Percentiles rank a stretch among this genome's conserved stretches.
Evolutionary conservation across 1,284 basidiomycete species (phyloP).

Genomic region (Rhizopogon hawkerae): DNA sequence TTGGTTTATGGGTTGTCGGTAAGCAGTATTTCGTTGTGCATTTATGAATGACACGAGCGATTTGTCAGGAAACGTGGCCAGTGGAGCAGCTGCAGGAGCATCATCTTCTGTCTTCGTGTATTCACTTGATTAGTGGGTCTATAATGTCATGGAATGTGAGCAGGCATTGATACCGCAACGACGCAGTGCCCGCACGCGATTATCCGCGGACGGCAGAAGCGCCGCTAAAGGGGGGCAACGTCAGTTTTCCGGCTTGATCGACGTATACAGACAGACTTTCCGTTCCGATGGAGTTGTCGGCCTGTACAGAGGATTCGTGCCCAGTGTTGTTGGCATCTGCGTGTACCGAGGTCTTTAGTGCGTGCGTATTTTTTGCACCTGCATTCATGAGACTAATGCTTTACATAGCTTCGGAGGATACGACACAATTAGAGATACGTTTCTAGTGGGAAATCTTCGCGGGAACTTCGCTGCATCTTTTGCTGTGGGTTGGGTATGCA

Average conservation of each 20-base stretch:
- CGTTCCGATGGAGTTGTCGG: constrained; percentile 42
- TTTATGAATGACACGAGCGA: neutral
- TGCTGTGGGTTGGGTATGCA: constrained; percentile 47
- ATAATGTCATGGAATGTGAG: neutral
- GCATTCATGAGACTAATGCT: neutral
- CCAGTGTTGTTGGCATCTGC: constrained; percentile 53
- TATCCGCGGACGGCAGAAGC: constrained; percentile 46
- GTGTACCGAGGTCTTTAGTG: constrained; percentile 55
- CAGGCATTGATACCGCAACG: neutral
- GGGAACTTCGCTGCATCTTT: constrained; percentile 61
- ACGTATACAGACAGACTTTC: constrained; percentile 47
- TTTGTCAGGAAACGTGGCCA: constrained; percentile 34
- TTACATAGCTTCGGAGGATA: constrained; percentile 35
- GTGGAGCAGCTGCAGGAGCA: constrained; percentile 40
- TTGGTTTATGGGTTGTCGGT: constrained; percentile 42
- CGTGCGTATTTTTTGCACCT: constrained; percentile 7
- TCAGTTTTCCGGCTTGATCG: constrained; percentile 39
- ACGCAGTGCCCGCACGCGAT: constrained; percentile 42
- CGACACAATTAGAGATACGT: constrained; percentile 46
- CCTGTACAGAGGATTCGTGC: constrained; percentile 57
- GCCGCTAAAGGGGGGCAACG: constrained; percentile 31
- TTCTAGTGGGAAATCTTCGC: constrained; percentile 49
- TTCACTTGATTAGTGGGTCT: constrained; percentile 47
- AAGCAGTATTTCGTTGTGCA: neutral
- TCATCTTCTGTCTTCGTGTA: constrained; percentile 49